phyloP scores from a whole-genome alignment of 495 filamentous ascomycete species.

The Massariosphaeria phaeospora region DNA sequence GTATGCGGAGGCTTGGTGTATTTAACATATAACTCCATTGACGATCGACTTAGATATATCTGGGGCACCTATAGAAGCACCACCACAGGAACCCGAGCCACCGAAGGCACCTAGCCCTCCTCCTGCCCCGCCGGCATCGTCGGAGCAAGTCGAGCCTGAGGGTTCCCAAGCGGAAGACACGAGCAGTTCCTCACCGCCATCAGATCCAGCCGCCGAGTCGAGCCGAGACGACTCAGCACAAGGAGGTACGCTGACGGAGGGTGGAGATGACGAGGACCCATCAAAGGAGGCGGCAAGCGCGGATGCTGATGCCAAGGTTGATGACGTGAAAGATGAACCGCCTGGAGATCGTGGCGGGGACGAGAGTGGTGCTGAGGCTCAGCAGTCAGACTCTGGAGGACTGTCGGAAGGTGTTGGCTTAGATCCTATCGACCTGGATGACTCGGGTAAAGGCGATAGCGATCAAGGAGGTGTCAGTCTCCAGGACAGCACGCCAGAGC shows the following conservation, averaged over 20 bases:
- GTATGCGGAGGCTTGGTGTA: no score
- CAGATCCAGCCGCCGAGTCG: conserved; percentile 6
- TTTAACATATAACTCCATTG: conserved; percentile 12
- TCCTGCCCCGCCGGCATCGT: conserved; percentile 3
- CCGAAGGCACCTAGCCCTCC: conserved; percentile 10
- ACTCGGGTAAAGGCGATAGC: not conserved
- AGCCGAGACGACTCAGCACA: no score
- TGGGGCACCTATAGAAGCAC: conserved; percentile 15
- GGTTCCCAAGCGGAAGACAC: not conserved
- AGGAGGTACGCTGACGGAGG: no score
- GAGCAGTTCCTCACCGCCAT: not conserved
- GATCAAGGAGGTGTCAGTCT: conserved; percentile 1
- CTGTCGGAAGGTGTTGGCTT: not conserved
- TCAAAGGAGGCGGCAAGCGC: not conserved
- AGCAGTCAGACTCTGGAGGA: not conserved
- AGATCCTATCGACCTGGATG: conserved; percentile 5
- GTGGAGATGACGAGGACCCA: not conserved
- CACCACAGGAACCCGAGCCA: conserved; percentile 3
- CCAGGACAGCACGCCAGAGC: not conserved
- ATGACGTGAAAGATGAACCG: conserved; percentile 13
- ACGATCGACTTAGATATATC: conserved; percentile 8
- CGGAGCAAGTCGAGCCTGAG: not conserved
- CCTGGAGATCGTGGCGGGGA: not conserved
- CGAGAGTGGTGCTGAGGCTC: not conserved
- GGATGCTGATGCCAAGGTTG: not conserved